These are phyloP conservation scores for Mycena rosella DNA, from an alignment of 768 basidiomycete genomes.

Conservation along the genomic window DNA sequence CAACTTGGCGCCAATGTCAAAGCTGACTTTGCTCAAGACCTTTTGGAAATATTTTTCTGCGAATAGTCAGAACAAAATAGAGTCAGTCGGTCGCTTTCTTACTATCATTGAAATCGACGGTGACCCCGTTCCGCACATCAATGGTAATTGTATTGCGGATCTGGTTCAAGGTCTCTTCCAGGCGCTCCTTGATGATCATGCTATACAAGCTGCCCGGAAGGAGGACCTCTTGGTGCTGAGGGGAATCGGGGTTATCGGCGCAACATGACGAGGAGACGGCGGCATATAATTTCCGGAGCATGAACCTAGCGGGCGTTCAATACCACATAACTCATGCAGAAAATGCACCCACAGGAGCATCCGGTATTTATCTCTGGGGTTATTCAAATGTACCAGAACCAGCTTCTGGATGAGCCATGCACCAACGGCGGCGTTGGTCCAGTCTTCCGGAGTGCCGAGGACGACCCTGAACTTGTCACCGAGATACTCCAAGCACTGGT, in stretches of 20 bases:
- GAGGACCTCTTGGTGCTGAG: constrained; percentile 97
- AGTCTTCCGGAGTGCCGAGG: constrained; percentile 91
- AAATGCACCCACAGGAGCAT: constrained; percentile 83
- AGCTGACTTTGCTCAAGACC: constrained; percentile 82
- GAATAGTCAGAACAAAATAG: constrained; percentile 5
- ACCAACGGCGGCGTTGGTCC: constrained; percentile 87
- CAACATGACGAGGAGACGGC: constrained; percentile 91
- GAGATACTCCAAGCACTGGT: constrained; percentile 93
- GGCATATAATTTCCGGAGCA: constrained; percentile 95
- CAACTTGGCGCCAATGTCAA: constrained; percentile 91
- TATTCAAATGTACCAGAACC: constrained; percentile 90
- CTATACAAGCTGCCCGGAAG: constrained; percentile 93
- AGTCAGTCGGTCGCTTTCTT: constrained; percentile 45
- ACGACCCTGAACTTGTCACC: constrained; percentile 98
- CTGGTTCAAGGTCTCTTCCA: constrained; percentile 88
- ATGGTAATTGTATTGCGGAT: constrained; percentile 75
- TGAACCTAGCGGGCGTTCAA: constrained; percentile 72
- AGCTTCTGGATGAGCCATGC: constrained; percentile 86
- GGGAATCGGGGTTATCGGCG: constrained; percentile 97
- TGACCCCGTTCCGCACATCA: constrained; percentile 83
- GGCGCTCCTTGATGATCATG: constrained; percentile 98
- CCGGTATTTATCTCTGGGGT: constrained; percentile 92
- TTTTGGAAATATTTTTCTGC: constrained; percentile 87
- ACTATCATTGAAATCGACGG: constrained; percentile 94
- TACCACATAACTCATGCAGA: background rate